These are phyloP conservation scores for Eucalyptus virginea DNA, from an alignment of 345 rosid species.

Conservation along the genomic window DNA sequence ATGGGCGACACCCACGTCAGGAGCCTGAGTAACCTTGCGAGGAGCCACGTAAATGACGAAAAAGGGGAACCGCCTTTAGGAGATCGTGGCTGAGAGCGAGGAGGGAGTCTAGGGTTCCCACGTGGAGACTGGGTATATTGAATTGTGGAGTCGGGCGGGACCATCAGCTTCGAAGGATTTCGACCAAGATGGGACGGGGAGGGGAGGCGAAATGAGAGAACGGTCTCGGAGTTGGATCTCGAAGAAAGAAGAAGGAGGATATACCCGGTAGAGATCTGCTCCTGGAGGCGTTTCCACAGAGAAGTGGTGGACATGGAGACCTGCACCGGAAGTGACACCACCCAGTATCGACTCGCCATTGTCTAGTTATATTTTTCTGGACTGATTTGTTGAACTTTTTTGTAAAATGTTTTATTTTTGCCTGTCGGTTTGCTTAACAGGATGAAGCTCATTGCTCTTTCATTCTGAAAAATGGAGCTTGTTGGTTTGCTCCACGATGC, in stretches of 20 bases:
- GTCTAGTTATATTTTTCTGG: too few relatives aligned
- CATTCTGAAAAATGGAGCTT: too few relatives aligned
- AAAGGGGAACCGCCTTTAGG: conserved; percentile 36
- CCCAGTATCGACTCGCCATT: too few relatives aligned
- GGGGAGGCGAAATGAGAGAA: background rate
- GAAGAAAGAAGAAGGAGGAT: background rate
- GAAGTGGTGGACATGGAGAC: conserved; percentile 63
- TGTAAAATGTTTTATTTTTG: too few relatives aligned
- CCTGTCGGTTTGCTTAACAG: too few relatives aligned
- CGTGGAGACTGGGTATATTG: conserved; percentile 53
- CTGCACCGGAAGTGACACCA: conserved; percentile 61
- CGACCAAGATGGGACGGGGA: background rate
- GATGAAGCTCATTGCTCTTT: too few relatives aligned
- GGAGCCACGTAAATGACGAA: too few relatives aligned
- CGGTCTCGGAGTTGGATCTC: background rate
- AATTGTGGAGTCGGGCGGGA: conserved; percentile 9
- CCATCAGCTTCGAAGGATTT: background rate
- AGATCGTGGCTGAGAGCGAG: conserved; percentile 95
- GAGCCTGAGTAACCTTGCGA: too few relatives aligned
- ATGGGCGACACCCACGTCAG: too few relatives aligned
- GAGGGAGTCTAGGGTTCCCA: conserved; percentile 75
- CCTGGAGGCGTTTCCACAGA: conserved; percentile 72
- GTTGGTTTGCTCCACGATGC: too few relatives aligned
- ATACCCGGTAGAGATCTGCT: conserved; percentile 95
- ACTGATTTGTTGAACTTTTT: too few relatives aligned